A percentile compares a stretch with the other conserved stretches of the same genome.
These are phyloP conservation scores for Penicillium daleae DNA, from an alignment of 495 filamentous ascomycete genomes.

Conservation along the genomic window DNA sequence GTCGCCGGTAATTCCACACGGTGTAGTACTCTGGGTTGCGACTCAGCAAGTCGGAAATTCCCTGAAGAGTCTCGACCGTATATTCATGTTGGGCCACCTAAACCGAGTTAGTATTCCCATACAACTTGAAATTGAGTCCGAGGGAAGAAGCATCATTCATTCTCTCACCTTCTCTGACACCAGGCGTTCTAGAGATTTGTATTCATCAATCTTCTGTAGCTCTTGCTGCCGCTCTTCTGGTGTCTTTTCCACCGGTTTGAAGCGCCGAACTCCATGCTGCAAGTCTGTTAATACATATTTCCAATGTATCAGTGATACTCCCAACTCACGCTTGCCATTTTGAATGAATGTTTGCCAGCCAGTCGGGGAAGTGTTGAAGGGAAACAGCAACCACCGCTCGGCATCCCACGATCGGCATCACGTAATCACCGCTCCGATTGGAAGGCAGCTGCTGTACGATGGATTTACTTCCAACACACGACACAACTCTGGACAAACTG, in stretches of 20 bases:
- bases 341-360: not conserved
- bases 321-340: slow-evolving; percentile 56
- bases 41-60: slow-evolving; percentile 78
- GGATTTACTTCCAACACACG: not conserved
- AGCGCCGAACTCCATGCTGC: slow-evolving; percentile 79
- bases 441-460: not conserved
- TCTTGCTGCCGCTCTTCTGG: slow-evolving; percentile 71
- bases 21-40: slow-evolving; percentile 98
- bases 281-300: slow-evolving; percentile 11
- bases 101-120: slow-evolving; percentile 1
- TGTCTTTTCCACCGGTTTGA: slow-evolving; percentile 58
- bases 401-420: slow-evolving; percentile 7
- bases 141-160: not conserved
- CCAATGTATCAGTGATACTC: not conserved
- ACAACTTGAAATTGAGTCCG: not conserved
- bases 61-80: slow-evolving; percentile 65
- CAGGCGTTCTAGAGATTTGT: slow-evolving; percentile 68
- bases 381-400: slow-evolving; percentile 4
- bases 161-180: slow-evolving; percentile 61
- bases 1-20: slow-evolving; percentile 93
- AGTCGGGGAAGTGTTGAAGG: slow-evolving; percentile 11
- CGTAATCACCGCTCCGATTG: slow-evolving; percentile 11
- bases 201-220: slow-evolving; percentile 75
- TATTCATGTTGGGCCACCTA: slow-evolving; percentile 63
- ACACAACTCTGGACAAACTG: slow-evolving; percentile 4